Evolutionary conservation across 2,329 filamentous ascomycete genomes (phyloP), one percentile per base, ranked within the genome.

Genomic region (Ophiostoma piceae): DNA sequence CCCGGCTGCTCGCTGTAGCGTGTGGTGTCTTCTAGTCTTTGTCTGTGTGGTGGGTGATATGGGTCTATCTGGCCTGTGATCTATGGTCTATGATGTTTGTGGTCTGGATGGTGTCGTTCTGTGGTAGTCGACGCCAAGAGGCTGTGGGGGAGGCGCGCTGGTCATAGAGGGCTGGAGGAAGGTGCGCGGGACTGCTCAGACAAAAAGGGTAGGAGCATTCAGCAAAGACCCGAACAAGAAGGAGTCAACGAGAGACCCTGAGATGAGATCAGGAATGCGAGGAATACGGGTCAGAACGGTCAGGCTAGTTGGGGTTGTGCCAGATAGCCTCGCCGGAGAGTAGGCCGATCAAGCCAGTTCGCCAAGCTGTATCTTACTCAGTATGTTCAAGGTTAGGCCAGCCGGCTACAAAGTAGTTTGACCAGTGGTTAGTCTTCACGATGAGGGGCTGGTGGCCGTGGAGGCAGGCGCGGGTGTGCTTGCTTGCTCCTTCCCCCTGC

Each of bases 281-380:
- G 62, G 62, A 65, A 65, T 65, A 65, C 43, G 43, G 16, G 14
- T 19, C 41, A 43, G 41, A 43, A 43, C 60, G 60, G 60, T n/a
- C 60, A 64, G 60, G 29, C 57, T 19, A 65, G 60, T n/a, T n/a
- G 32, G 32, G 32, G 32, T 22, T 57, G 51, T 64, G 60, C 16
- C 54, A 64, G 60, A 64, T 22, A 64, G 62, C 62, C 62, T 39
- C 19, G 32, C 19, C 1, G n/a, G 62, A 39, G 14, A 39, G 32
- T 39, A 39, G 35, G 32, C 32, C 32, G 62, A 64, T 39, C 19
- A 65, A 22, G 62, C 8, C 7, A n/a, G 35, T 1, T 11, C 7
- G 51, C 16, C 26, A 29, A 29, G 26, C 26, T 29, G 26, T 29
- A 29, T 29, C 26, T 29, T 29, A n/a, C n/a, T n/a, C n/a, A n/a